Percentiles rank a stretch among this genome's conserved stretches.
These are phyloP conservation scores for Collybiopsis luxurians DNA, from an alignment of 768 basidiomycete genomes.

Conservation along the genomic window DNA sequence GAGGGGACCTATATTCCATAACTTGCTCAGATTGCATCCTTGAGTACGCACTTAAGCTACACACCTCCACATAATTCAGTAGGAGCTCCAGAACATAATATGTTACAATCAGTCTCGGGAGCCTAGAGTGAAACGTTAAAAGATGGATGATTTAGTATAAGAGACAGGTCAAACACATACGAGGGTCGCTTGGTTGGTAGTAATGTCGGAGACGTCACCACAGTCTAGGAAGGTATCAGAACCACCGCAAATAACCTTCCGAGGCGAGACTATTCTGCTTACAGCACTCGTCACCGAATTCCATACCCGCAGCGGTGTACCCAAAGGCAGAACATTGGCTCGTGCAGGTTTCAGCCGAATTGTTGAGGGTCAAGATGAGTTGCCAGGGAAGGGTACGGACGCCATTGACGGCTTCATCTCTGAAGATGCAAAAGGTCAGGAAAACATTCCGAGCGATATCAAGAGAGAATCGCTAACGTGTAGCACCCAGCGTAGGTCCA, in stretches of 20 bases:
- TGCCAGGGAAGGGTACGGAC: conserved; percentile 58
- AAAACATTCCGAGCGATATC: background rate
- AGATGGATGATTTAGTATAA: background rate
- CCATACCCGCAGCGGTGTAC: conserved; percentile 68
- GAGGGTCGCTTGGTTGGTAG: conserved; percentile 22
- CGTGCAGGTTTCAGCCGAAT: conserved; percentile 63
- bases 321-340: conserved; percentile 69
- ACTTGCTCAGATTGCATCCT: background rate
- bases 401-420: conserved; percentile 23
- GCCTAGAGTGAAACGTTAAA: conserved; percentile 14
- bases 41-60: too few species aligned
- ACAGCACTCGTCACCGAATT: conserved; percentile 67
- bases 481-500: conserved; percentile 71
- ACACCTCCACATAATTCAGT: conserved; percentile 62
- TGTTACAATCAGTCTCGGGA: conserved; percentile 40
- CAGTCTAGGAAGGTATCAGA: conserved; percentile 45
- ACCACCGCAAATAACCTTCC: background rate
- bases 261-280: conserved; percentile 19
- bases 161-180: background rate
- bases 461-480: conserved; percentile 35
- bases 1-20: conserved; percentile 20
- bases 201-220: conserved; percentile 60
- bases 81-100: conserved; percentile 69
- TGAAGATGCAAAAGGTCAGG: background rate
- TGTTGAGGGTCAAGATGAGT: conserved; percentile 56